Conservation (phyloP, 177 flowering plant species). For the Vitis hybrid region DNA sequence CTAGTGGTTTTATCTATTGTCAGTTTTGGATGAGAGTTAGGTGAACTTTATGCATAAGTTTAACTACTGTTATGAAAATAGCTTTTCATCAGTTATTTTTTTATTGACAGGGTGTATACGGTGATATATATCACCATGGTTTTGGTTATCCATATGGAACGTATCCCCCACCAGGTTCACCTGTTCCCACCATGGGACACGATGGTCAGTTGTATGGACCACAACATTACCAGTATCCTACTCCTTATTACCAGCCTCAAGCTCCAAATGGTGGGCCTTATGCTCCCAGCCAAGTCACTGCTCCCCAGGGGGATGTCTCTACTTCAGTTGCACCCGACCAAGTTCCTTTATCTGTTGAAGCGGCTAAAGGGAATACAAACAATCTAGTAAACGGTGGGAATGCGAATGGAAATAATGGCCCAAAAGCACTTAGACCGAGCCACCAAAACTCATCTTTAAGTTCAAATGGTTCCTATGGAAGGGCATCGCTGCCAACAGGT, state of each 20-base stretch:
- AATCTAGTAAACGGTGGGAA: slow-evolving; percentile 11
- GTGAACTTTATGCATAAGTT: neutral
- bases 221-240: slow-evolving; percentile 56
- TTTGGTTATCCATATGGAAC: slow-evolving; percentile 58
- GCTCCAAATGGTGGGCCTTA: slow-evolving; percentile 25
- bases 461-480: slow-evolving; percentile 32
- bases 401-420: slow-evolving; percentile 20
- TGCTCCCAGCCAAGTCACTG: slow-evolving; percentile 19
- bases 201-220: slow-evolving; percentile 55
- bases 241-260: slow-evolving; percentile 34
- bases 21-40: neutral
- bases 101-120: slow-evolving; percentile 45
- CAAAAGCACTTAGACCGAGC: slow-evolving; percentile 22
- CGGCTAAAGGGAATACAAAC: slow-evolving; percentile 20
- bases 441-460: slow-evolving; percentile 19
- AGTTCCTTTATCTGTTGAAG: slow-evolving; percentile 33
- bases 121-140: slow-evolving; percentile 47
- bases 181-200: slow-evolving; percentile 48
- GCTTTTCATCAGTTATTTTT: neutral
- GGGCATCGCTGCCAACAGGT: slow-evolving; percentile 21
- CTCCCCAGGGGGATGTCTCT: slow-evolving; percentile 29
- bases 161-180: slow-evolving; percentile 42
- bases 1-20: no score
- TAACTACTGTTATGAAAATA: neutral
- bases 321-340: slow-evolving; percentile 39